Evolutionary conservation across 2,329 filamentous ascomycete genomes (phyloP).

Genomic region (Ilyonectria destructans): DNA sequence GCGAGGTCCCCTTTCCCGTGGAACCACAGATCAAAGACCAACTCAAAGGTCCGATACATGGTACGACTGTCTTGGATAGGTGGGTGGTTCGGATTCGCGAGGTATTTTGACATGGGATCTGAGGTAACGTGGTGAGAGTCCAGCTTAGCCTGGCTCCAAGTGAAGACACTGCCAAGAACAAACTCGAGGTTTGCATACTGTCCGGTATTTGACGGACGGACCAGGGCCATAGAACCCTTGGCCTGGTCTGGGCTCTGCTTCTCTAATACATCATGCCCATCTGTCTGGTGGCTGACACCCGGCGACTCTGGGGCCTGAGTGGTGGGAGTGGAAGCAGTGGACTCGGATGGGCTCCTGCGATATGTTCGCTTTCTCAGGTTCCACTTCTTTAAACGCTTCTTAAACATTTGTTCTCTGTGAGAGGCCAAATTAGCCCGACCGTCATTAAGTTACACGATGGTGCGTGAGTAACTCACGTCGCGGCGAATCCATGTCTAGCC

Average conservation of each 20-base stretch:
- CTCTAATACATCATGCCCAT: conserved; percentile 35
- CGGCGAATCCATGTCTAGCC: conserved; percentile 54
- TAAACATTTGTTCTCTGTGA: conserved; percentile 58
- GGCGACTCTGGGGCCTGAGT: conserved; percentile 33
- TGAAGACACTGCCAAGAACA: conserved; percentile 53
- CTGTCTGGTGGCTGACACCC: conserved; percentile 30
- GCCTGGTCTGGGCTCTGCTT: conserved; percentile 31
- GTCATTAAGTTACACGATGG: conserved; percentile 4
- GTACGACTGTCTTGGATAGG: conserved; percentile 58
- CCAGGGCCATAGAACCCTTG: conserved; percentile 40
- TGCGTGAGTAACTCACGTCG: conserved; percentile 53
- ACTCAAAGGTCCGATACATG: conserved; percentile 59
- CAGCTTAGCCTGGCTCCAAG: conserved; percentile 56
- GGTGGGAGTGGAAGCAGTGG: conserved; percentile 44
- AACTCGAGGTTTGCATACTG: conserved; percentile 52
- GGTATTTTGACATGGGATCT: conserved; percentile 57
- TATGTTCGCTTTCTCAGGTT: conserved; percentile 56
- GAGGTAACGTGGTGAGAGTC: conserved; percentile 46
- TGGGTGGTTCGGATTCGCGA: conserved; percentile 54
- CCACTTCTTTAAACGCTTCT: conserved; percentile 59
- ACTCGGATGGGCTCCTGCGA: conserved; percentile 48
- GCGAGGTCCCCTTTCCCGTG: conserved; percentile 56
- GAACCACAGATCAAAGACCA: conserved; percentile 57
- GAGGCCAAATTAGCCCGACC: conserved; percentile 15
- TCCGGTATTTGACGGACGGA: conserved; percentile 44